These are phyloP conservation scores for Dactylonectria macrodidyma DNA, from an alignment of 2,329 filamentous ascomycete species.

Conservation along the genomic window DNA sequence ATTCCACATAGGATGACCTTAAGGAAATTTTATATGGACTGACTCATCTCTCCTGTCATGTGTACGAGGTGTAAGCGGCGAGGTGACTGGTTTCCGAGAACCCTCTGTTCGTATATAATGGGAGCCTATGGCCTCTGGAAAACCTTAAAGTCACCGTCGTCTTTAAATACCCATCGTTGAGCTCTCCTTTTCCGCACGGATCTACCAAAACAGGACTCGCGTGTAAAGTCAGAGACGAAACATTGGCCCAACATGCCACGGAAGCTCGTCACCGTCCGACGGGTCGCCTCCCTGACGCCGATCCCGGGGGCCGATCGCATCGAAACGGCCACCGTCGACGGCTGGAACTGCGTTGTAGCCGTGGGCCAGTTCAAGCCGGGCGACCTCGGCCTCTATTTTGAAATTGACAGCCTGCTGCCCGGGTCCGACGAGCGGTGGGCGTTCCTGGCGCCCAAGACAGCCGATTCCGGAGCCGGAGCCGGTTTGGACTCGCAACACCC, in stretches of 20 bases:
- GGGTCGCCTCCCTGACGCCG: constrained; percentile 34
- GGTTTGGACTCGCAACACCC: background rate
- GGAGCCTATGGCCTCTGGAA: background rate
- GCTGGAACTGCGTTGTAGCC: constrained; percentile 43
- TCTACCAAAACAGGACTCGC: background rate
- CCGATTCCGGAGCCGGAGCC: background rate
- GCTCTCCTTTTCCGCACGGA: background rate
- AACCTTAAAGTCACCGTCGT: background rate
- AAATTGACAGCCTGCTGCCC: constrained; percentile 45
- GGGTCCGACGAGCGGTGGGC: constrained; percentile 38
- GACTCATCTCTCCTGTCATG: background rate
- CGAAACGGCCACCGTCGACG: constrained; percentile 37
- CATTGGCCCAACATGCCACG: constrained; percentile 32
- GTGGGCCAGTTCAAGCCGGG: constrained; percentile 32
- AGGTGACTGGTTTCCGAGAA: background rate
- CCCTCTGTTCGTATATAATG: background rate
- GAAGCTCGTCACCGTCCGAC: constrained; percentile 43
- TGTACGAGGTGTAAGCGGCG: background rate
- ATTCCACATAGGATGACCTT: no score
- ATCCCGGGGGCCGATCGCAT: constrained; percentile 41
- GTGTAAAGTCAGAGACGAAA: background rate
- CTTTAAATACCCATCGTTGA: background rate
- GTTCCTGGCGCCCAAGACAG: constrained; percentile 28
- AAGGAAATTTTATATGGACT: background rate
- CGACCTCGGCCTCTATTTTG: constrained; percentile 41